phyloP scores from a whole-genome alignment of 352 stramenopile genomes.

The Pythium periplocum region DNA sequence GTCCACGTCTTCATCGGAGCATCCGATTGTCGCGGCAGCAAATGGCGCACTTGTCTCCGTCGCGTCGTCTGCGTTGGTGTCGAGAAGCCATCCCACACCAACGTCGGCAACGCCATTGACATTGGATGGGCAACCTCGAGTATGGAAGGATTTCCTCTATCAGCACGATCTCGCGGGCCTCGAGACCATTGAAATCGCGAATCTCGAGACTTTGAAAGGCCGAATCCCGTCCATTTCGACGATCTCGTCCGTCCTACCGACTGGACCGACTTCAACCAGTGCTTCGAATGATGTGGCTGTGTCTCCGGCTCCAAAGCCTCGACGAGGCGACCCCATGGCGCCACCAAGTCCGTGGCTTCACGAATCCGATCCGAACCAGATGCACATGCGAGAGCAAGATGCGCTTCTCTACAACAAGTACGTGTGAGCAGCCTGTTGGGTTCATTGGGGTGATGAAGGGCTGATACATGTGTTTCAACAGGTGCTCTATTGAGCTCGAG shows the following conservation, averaged over 20 bases:
- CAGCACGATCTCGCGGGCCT: slow-evolving; percentile 23
- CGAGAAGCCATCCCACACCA: too few species aligned
- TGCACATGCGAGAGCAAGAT: slow-evolving; percentile 34
- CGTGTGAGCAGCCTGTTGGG: neutral
- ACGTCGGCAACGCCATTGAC: slow-evolving; percentile 2
- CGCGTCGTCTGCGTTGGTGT: too few species aligned
- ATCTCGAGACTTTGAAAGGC: slow-evolving; percentile 18
- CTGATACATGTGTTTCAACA: slow-evolving; percentile 1
- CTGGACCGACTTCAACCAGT: slow-evolving; percentile 1
- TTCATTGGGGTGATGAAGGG: too few species aligned
- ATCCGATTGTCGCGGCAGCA: too few species aligned
- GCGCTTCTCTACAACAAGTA: slow-evolving; percentile 40
- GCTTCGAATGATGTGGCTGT: slow-evolving; percentile 6
- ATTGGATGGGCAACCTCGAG: neutral
- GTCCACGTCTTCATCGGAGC: too few species aligned
- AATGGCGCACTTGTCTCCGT: too few species aligned
- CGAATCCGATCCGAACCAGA: slow-evolving; percentile 19
- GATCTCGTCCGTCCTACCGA: slow-evolving; percentile 1
- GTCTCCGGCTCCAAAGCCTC: slow-evolving; percentile 5
- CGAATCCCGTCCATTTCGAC: slow-evolving; percentile 19
- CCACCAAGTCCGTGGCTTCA: slow-evolving; percentile 26
- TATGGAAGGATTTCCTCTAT: slow-evolving; percentile 23
- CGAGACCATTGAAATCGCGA: slow-evolving; percentile 14
- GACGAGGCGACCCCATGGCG: neutral
- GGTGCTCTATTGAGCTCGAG: slow-evolving; percentile 31